Conservation (phyloP, 257 asterid species). For the Primulina huaijiensis region DNA sequence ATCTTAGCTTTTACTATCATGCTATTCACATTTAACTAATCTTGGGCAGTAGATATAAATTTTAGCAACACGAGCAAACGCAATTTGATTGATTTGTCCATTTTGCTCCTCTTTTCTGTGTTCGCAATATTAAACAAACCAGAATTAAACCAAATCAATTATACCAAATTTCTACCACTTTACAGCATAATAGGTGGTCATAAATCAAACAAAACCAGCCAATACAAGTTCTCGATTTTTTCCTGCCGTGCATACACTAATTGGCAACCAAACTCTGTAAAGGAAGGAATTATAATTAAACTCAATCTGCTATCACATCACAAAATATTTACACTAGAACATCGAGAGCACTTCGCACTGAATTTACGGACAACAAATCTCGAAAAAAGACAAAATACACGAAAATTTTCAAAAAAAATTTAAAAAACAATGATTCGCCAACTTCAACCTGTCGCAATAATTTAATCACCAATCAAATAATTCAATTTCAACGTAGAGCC, state of each 20-base stretch:
- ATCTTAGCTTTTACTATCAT: background rate
- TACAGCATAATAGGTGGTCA: background rate
- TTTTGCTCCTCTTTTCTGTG: no score
- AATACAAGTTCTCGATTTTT: background rate
- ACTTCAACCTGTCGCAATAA: conserved; percentile 8
- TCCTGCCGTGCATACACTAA: background rate
- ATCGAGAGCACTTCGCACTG: conserved; percentile 22
- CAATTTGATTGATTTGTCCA: background rate
- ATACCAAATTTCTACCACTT: background rate
- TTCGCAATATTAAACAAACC: background rate
- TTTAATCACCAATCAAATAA: conserved; percentile 12
- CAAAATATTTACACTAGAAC: conserved; percentile 19
- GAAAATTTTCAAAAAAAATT: conserved; percentile 3
- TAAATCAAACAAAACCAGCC: background rate
- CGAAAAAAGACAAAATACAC: conserved; percentile 5
- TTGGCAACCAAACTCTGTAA: background rate
- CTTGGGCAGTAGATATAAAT: background rate
- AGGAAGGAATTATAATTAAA: conserved; percentile 8
- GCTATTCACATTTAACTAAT: background rate
- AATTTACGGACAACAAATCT: conserved; percentile 19
- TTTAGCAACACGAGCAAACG: background rate
- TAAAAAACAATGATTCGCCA: conserved; percentile 18
- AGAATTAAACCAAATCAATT: background rate
- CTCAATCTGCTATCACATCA: conserved; percentile 12
- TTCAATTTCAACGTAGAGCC: background rate